Percentiles rank a stretch among this genome's conserved stretches.
Conservation (phyloP, 202 grass and related monocot species). For the Carex arenaria region DNA sequence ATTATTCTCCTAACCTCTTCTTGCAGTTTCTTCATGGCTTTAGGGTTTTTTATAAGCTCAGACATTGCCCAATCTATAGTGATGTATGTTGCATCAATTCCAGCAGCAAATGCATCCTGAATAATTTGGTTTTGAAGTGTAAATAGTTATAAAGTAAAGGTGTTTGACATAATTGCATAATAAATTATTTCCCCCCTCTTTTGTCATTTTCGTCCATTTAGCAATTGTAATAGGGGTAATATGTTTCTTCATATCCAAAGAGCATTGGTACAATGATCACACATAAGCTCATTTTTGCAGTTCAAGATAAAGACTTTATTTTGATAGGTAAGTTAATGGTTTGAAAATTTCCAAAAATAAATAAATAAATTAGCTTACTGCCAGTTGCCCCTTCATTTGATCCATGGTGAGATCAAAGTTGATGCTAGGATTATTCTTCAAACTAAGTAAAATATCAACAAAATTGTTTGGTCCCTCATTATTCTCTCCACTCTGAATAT, state of each 20-base stretch:
- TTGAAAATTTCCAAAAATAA: too few relatives aligned
- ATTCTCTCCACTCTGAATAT: not conserved
- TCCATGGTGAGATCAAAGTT: slow-evolving; percentile 10
- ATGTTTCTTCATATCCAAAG: too few relatives aligned
- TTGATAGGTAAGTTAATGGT: not conserved
- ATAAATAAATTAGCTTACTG: not conserved
- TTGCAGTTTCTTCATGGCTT: slow-evolving; percentile 12
- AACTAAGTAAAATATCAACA: slow-evolving; percentile 23
- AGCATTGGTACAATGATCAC: too few relatives aligned
- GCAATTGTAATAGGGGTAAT: not conserved
- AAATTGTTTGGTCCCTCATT: not conserved
- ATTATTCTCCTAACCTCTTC: not conserved
- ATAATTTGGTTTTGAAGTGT: not conserved
- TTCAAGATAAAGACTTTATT: too few relatives aligned
- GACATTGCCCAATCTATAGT: slow-evolving; percentile 21
- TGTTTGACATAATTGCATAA: not conserved
- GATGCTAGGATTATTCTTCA: not conserved
- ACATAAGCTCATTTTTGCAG: too few relatives aligned
- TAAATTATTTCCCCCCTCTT: not conserved
- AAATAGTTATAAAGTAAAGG: not conserved
- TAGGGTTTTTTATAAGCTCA: slow-evolving; percentile 14
- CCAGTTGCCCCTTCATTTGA: not conserved
- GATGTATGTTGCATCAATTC: not conserved
- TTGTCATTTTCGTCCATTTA: not conserved
- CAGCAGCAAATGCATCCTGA: not conserved